Evolutionary conservation across 805 yeast genomes (phyloP).

Genomic region (Lipomyces kockii): DNA sequence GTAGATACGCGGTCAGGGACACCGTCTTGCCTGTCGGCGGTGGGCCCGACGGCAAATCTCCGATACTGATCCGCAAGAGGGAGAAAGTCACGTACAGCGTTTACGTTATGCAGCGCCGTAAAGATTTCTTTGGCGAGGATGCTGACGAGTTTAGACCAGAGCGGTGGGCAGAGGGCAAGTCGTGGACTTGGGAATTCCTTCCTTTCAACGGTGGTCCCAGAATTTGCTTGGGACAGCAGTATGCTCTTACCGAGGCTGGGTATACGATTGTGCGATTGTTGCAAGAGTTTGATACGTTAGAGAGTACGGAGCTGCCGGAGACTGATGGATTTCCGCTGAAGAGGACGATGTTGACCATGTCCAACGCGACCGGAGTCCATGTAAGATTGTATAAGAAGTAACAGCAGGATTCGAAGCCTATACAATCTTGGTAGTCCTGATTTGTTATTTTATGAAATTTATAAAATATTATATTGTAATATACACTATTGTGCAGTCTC

Average conservation of each 20-base stretch:
- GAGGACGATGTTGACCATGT: slow-evolving; percentile 24
- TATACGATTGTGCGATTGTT: slow-evolving; percentile 50
- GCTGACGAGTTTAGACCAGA: slow-evolving; percentile 54
- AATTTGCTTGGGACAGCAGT: slow-evolving; percentile 61
- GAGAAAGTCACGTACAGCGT: slow-evolving; percentile 49
- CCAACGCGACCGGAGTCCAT: slow-evolving; percentile 22
- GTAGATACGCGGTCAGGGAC: slow-evolving; percentile 52
- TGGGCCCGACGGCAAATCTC: slow-evolving; percentile 49
- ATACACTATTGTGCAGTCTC: not conserved
- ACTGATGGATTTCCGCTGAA: slow-evolving; percentile 20
- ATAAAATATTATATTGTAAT: not conserved
- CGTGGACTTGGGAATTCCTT: slow-evolving; percentile 55
- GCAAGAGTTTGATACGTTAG: slow-evolving; percentile 43
- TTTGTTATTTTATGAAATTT: not conserved
- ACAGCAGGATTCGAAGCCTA: not conserved
- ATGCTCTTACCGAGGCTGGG: slow-evolving; percentile 58
- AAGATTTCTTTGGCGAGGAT: slow-evolving; percentile 52
- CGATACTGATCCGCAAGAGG: slow-evolving; percentile 53
- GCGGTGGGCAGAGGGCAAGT: slow-evolving; percentile 52
- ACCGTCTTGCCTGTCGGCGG: slow-evolving; percentile 60
- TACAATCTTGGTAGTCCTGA: too few relatives aligned
- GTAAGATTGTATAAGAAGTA: slow-evolving; percentile 10
- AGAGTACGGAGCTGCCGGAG: slow-evolving; percentile 19
- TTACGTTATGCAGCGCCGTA: slow-evolving; percentile 52
- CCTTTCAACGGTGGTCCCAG: slow-evolving; percentile 64